Evolutionary conservation across 2,329 filamentous ascomycete genomes (phyloP).

Genomic region (Penicillium freii): DNA sequence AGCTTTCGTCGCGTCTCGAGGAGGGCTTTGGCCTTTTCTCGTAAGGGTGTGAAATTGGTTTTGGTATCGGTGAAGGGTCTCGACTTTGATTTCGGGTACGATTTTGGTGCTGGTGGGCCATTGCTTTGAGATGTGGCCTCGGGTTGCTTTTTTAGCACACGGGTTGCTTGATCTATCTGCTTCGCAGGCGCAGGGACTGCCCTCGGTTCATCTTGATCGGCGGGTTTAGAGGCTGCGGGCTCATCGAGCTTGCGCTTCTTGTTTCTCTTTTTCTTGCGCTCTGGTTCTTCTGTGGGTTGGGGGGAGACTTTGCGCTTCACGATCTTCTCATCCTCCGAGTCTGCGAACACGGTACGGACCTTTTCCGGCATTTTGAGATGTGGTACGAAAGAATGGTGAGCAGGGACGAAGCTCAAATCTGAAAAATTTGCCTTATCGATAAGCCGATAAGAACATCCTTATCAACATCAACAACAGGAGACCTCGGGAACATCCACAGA

Average conservation of each 20-base stretch:
- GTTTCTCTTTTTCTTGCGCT: constrained; percentile 29
- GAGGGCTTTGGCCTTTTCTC: constrained; percentile 49
- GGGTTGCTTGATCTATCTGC: not conserved
- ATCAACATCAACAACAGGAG: not conserved
- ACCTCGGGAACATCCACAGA: too few species aligned
- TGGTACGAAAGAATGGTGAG: not conserved
- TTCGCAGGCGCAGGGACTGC: not conserved
- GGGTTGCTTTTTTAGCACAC: not conserved
- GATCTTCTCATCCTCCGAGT: constrained; percentile 30
- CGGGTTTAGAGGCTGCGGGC: constrained; percentile 6
- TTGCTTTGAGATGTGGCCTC: not conserved
- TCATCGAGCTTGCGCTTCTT: constrained; percentile 38
- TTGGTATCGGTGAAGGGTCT: constrained; percentile 23
- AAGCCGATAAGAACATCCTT: constrained; percentile 16
- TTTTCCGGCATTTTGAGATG: constrained; percentile 27
- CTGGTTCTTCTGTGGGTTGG: constrained; percentile 5
- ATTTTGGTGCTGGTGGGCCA: constrained; percentile 6
- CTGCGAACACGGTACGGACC: constrained; percentile 16
- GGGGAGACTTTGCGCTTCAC: constrained; percentile 10
- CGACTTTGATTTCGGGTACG: constrained; percentile 15
- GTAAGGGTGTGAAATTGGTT: constrained; percentile 32
- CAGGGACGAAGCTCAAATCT: not conserved
- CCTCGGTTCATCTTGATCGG: constrained; percentile 9
- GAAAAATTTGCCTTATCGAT: constrained; percentile 29
- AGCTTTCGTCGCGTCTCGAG: constrained; percentile 62